Percentiles rank a stretch among this genome's conserved stretches.
These are phyloP conservation scores for Penicillium sp. DNA, from an alignment of 2,329 filamentous ascomycete species.

Conservation along the genomic window DNA sequence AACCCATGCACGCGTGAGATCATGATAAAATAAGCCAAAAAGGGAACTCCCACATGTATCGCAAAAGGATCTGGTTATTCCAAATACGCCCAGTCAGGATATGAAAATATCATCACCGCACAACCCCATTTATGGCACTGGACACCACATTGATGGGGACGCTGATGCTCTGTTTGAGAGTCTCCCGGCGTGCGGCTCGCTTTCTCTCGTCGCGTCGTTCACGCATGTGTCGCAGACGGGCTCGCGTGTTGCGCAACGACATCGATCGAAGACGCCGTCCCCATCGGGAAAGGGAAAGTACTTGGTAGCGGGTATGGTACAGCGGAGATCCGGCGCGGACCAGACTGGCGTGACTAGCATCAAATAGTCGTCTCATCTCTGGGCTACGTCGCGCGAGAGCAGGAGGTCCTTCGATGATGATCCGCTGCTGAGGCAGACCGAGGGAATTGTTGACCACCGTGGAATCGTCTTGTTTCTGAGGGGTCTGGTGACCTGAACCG, in stretches of 20 bases:
- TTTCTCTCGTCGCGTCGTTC: slow-evolving; percentile 44
- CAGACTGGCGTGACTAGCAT: slow-evolving; percentile 31
- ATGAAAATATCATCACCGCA: slow-evolving; percentile 9
- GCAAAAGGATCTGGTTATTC: slow-evolving; percentile 11
- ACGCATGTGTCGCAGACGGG: slow-evolving; percentile 44
- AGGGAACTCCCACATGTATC: slow-evolving; percentile 10
- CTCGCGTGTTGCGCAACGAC: slow-evolving; percentile 48
- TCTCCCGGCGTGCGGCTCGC: slow-evolving; percentile 51
- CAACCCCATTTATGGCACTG: slow-evolving; percentile 22
- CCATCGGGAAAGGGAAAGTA: slow-evolving; percentile 42
- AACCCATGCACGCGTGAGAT: slow-evolving; percentile 7
- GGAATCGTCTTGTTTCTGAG: slow-evolving; percentile 20
- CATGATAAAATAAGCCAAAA: slow-evolving; percentile 5
- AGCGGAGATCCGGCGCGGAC: slow-evolving; percentile 32
- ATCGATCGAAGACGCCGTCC: slow-evolving; percentile 50
- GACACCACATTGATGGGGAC: slow-evolving; percentile 38
- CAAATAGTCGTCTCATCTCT: slow-evolving; percentile 26
- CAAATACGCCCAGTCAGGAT: slow-evolving; percentile 15
- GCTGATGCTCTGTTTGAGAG: slow-evolving; percentile 53
- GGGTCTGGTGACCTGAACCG: slow-evolving; percentile 31
- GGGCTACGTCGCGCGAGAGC: slow-evolving; percentile 33
- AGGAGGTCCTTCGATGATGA: slow-evolving; percentile 42
- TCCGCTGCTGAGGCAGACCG: slow-evolving; percentile 50
- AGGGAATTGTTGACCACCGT: slow-evolving; percentile 54
- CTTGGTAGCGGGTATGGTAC: slow-evolving; percentile 27